Base-by-base conservation (phyloP, 2,329 filamentous ascomycete genomes). In the Exophiala spinifera region DNA sequence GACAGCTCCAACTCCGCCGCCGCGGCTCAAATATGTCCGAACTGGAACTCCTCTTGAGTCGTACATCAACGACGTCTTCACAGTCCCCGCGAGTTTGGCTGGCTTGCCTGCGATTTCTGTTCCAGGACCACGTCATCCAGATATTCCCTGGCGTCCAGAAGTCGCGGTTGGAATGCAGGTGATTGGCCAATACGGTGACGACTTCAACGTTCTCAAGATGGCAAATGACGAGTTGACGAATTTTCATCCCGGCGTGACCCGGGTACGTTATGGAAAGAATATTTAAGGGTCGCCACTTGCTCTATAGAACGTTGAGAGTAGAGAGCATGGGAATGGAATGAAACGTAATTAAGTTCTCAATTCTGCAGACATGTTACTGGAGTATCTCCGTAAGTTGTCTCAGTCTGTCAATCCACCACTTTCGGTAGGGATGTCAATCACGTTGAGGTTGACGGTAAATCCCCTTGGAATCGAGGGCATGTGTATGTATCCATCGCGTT, bases 51-150 rank as follows among this genome's bases (percentile, higher is more conserved):
- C 79, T 0, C 73, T 95, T n/a, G 84, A 92, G 64, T 81, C 81
- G 1, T 97, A 96, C 67, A 88, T 88, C 77, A 96, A 94, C 66
- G 94, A 99, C 72, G 87, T 97, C 1, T 92, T 97, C 65, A 97
- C 94, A 0, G 92, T 99, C 1, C 94, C 94, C 1, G 91, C 92
- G 1, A 96, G 91, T 72, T 75, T 99, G 61, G 94, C 92, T 0
- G 94, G 94, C 0, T 74, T 99, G 51, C 94, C 94, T 2, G 89
- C 91, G 10, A 81, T 96, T 47, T 96, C 88, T 62, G 78, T 99
- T 10, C 92, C 94, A 0, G 77, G 87, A 59, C 69, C 72, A 40
- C 34, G 39, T 19, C 55, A 58, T 43, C 57, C 58, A 6, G 55
- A 58, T 42, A 39, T 58, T 31, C 51, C 61, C 21, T 57, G 55